A percentile compares a stretch with the other conserved stretches of the same genome.
Conservation (phyloP, 1,284 basidiomycete genomes). For the Trichosporon sp. region DNA sequence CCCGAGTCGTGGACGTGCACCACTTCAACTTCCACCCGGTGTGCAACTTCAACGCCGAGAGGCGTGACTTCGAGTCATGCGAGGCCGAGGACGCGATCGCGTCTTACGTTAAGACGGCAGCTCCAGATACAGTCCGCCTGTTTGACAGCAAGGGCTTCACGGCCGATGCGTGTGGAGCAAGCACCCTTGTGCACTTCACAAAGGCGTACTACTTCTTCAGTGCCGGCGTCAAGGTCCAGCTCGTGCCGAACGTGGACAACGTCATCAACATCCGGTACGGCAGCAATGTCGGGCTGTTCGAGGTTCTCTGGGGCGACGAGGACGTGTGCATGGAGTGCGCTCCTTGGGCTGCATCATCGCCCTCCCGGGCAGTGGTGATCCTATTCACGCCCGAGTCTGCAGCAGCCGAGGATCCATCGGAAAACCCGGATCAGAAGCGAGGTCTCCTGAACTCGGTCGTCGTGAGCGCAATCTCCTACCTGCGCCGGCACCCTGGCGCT, state of each 20-base stretch:
- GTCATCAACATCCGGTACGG: not conserved
- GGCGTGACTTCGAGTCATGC: not conserved
- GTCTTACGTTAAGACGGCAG: not conserved
- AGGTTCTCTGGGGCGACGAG: not conserved
- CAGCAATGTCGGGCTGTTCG: not conserved
- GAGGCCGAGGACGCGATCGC: not conserved
- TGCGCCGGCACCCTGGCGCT: not conserved
- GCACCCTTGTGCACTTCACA: not conserved
- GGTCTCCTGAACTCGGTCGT: not conserved
- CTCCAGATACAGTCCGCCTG: not conserved
- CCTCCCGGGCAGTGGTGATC: not conserved
- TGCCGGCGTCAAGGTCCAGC: not conserved
- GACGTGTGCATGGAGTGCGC: not conserved
- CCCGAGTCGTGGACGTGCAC: not conserved
- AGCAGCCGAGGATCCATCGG: not conserved
- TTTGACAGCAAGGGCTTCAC: not conserved
- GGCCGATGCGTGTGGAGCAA: not conserved
- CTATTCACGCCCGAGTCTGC: not conserved
- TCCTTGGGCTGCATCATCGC: not conserved
- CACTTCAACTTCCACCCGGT: not conserved
- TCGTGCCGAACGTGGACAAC: not conserved
- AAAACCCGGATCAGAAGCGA: not conserved
- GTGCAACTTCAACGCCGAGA: not conserved
- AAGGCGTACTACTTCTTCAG: not conserved
- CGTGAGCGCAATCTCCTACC: not conserved